Evolutionary conservation across 768 basidiomycete genomes (phyloP), one percentile per base, ranked within the genome.

Genomic region (Boletus rubroflammeus): DNA sequence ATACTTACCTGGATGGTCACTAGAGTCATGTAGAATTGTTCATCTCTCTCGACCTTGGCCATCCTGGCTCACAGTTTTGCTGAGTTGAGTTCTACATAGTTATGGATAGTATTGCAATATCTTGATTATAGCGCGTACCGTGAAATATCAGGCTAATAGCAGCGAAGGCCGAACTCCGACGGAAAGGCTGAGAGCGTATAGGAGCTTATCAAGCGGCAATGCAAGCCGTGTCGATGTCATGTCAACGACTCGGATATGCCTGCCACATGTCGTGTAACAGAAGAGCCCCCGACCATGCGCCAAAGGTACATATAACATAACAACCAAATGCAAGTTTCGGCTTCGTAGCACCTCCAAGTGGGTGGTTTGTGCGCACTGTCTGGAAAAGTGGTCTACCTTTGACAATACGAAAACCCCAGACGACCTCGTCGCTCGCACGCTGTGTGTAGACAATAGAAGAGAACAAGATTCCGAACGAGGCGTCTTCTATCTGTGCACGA

Each of bases 151-250:
- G 19, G 21, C 45, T 8, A 44, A 17, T 44, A 11, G 31, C 13
- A 41, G 41, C 23, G 4, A 36, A 40, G 34, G 17, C 28, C 29
- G 36, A 36, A 21, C 46, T 53, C 36, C 35, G 34, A n/a, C n/a
- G n/a, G n/a, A n/a, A n/a, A 28, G 36, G 29, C 32, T 10, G 5
- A 13, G 38, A 39, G 19, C 10, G 38, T n/a, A 43, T 15, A 55
- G 53, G 55, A 32, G 56, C 11, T 35, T 49, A 44, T 28, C 51
- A 35, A 26, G 51, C 61, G 64, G 65, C 65, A 19, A 65, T 65
- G 59, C 50, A 38, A 8, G n/a, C 14, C 23, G 21, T 34, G 21
- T 50, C 23, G 8, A 17, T 40, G 46, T 45, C 58, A 43, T 32
- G n/a, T n/a, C n/a, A n/a, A n/a, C n/a, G n/a, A n/a, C n/a, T n/a